Base-by-base conservation (phyloP, 495 filamentous ascomycete genomes). In the Penicillium silybi region DNA sequence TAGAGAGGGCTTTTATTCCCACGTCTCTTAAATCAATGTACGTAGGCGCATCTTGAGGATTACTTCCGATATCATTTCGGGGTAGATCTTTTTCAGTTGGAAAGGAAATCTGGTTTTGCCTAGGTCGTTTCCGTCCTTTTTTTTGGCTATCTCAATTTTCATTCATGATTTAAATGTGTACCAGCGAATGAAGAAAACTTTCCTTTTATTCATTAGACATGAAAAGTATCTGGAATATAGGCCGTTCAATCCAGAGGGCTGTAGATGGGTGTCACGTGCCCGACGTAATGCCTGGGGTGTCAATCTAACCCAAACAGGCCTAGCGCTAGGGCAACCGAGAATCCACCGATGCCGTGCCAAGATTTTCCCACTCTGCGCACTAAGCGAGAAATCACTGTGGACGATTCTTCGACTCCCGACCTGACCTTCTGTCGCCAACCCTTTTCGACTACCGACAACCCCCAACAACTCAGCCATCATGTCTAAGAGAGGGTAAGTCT, bases 401-500 rank as follows among this genome's bases (percentile, higher is more conserved):
- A 57, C 47, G 50, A 44, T 55, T 46, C 52, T 53, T 56, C 47
- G 59, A 61, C 54, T 62, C 48, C 61, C 64, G 67, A 62, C 61
- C 61, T 68, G 63, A 63, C 66, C 64, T 62, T 59, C 62, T 61
- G 62, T 58, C 66, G 61, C 65, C 64, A 67, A 72, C 70, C 63
- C 64, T 68, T 65, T 65, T 60, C 65, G 58, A 58, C 64, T 64
- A 70, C 63, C 67, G 64, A 71, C 68, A 67, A 68, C 65, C 67
- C 63, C 56, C 65, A 17, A 17, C 16, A 77, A 73, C 61, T 63
- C 60, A 75, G 68, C 72, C 75, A 77, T 75, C 61, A 81, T 81
- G 78, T 80, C 78, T 70, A 75, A 75, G 63, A 72, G 78, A 72
- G 77, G 77, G 78, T 80, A 67, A 72, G 75, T 72, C 50, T 50